Percentiles rank a stretch among this genome's conserved stretches.
These are phyloP conservation scores for Russula olivacea DNA, from an alignment of 768 basidiomycete genomes.

Conservation along the genomic window DNA sequence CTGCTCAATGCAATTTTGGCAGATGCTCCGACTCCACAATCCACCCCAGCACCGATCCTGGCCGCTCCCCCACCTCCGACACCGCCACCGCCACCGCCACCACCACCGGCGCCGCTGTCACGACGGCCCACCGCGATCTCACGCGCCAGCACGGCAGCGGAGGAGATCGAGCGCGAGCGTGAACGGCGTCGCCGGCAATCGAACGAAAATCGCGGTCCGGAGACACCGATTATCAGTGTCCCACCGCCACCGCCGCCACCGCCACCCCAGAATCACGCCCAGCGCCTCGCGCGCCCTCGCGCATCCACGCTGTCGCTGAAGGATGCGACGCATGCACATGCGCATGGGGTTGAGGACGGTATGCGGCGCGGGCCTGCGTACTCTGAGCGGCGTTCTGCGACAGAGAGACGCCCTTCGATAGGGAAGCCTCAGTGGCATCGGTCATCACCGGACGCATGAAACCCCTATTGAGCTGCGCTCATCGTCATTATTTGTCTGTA, in stretches of 20 bases:
- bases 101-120: neutral
- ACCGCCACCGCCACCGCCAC: neutral
- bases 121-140: constrained; percentile 16
- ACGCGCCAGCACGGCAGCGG: constrained; percentile 24
- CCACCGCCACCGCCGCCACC: neutral
- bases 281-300: constrained; percentile 13
- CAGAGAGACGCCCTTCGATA: constrained; percentile 23
- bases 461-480: constrained; percentile 19
- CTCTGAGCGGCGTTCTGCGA: constrained; percentile 15
- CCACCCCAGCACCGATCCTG: constrained; percentile 9
- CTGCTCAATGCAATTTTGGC: constrained; percentile 18
- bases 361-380: constrained; percentile 13
- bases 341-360: constrained; percentile 12
- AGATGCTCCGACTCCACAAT: constrained; percentile 19
- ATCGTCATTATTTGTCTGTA: neutral
- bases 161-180: constrained; percentile 23
- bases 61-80: neutral
- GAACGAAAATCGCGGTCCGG: constrained; percentile 14
- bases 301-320: constrained; percentile 14
- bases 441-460: constrained; percentile 17
- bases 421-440: constrained; percentile 20
- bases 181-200: constrained; percentile 23
- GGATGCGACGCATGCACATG: constrained; percentile 7
- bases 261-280: neutral
- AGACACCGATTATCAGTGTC: neutral